Evolutionary conservation across 208 protist species (phyloP), one percentile per base, ranked within the genome.

Genomic region (Trypanosoma congolense): DNA sequence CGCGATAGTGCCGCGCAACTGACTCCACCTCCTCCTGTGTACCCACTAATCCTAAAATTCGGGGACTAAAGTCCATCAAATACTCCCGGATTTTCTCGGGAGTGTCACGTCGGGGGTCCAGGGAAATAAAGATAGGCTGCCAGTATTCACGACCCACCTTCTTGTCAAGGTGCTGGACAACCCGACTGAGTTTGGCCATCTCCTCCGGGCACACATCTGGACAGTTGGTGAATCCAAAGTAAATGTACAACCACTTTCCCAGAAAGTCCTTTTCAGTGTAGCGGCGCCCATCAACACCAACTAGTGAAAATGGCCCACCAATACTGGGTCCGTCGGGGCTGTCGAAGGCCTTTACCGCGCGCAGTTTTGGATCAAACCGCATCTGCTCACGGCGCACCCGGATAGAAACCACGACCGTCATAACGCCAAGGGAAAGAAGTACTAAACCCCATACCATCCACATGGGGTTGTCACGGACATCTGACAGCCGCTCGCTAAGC

Each of bases 161-260:
- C 65, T 85, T 78, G 66, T 96, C 84, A 3, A 96, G 30, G 30
- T 73, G 66, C 1, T 71, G 50, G 25, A 97, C 70, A 8, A 94
- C 88, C 18, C 76, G 74, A 16, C 79, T 77, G 71, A 98, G 84
- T 71, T 97, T 98, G 4, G 87, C 75, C 79, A 98, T 87, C 73
- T 98, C 95, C 35, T 90, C 85, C 33, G 96, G 96, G 63, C 96
- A 98, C 40, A 98, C 83, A 62, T 98, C 96, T 4, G 96, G 96
- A 71, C 96, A 98, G 73, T 95, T 94, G 2, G 93, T 98, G 73
- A 98, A 98, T 36, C 96, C 96, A 75, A 98, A 98, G 73, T 98
- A 98, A 24, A 98, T 80, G 43, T 98, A 90, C 26, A 87, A 30
- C 76, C 79, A 98, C 68, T 97, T 93, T 14, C 95, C 96, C 18